Base-by-base conservation (phyloP, 441 rosid species). In the Gossypium laxum region DNA sequence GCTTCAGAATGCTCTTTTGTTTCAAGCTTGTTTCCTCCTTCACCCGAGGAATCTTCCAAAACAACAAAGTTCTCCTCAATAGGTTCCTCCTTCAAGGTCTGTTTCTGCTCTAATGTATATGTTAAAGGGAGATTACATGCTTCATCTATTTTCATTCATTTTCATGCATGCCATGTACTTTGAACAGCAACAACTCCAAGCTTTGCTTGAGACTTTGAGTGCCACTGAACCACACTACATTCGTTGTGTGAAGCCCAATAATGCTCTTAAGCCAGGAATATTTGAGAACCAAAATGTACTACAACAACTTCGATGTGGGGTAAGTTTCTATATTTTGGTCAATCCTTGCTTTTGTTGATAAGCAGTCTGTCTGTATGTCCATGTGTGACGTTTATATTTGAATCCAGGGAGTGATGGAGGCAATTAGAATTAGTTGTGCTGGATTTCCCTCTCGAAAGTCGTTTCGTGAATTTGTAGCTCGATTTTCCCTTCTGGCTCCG, bases 401-500 rank as follows among this genome's bases (percentile, higher is more conserved):
- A 67, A 41, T 76, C 57, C 76, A 95, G 99, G 99, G 98, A 47
- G 99, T 95, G 75, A 85, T 95, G 95, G 98, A 95, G 80, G 99
- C 98, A 69, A 92, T 95, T 76, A 86, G 99, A 84, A 95, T 95
- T 76, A 95, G 98, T 66, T 95, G 99, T 79, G 98, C 97, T 56
- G 98, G 98, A 72, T 95, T 84, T 83, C 98, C 99, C 45, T 88
- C 97, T 68, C 84, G 99, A 79, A 95, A 87, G 82, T 57, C 78
- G 7, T 95, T 92, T 79, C 74, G 75, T 67, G 98, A 95, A 77
- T 92, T 95, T 76, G 50, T 84, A 54, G 59, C 71, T 65, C 92
- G 96, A 77, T 92, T 95, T 81, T 70, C 82, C 59, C 82, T 92
- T 55, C 75, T 95, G 69, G 86, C 85, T 21, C 88, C 98, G 1